These are phyloP conservation scores for Arabis alpina DNA, from an alignment of 345 rosid species.

Conservation along the genomic window DNA sequence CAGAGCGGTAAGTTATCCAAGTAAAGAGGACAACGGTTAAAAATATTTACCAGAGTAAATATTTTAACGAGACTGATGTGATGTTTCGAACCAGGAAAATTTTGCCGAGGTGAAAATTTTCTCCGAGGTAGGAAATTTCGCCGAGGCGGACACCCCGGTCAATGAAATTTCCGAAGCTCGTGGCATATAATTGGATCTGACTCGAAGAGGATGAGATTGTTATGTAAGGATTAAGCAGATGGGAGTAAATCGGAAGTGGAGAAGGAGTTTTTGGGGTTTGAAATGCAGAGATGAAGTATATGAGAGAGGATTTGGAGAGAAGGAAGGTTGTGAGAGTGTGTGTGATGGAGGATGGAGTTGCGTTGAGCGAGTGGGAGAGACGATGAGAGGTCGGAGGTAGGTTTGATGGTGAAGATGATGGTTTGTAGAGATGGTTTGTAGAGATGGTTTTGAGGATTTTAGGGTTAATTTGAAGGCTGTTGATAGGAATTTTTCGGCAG, in stretches of 20 bases:
- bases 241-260: constrained; percentile 55
- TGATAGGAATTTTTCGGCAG: constrained; percentile 73
- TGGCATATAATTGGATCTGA: constrained; percentile 59
- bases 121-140: too few species aligned
- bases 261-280: constrained; percentile 58
- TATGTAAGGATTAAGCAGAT: constrained; percentile 64
- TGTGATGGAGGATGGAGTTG: constrained; percentile 50
- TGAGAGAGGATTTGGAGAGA: constrained; percentile 56
- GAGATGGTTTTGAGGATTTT: constrained; percentile 68
- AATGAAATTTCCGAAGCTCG: too few species aligned
- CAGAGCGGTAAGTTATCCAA: too few species aligned
- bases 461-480: constrained; percentile 50
- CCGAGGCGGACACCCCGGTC: too few species aligned
- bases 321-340: constrained; percentile 38
- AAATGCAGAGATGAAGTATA: constrained; percentile 52
- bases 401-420: constrained; percentile 56
- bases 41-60: too few species aligned
- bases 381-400: constrained; percentile 58
- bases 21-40: too few species aligned
- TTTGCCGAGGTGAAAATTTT: too few species aligned
- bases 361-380: constrained; percentile 63
- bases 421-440: too few species aligned
- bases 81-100: too few species aligned
- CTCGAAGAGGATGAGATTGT: constrained; percentile 69
- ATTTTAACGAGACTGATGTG: too few species aligned